Conservation (phyloP, 2,329 filamentous ascomycete species). For the Pezicula rhizophila region DNA sequence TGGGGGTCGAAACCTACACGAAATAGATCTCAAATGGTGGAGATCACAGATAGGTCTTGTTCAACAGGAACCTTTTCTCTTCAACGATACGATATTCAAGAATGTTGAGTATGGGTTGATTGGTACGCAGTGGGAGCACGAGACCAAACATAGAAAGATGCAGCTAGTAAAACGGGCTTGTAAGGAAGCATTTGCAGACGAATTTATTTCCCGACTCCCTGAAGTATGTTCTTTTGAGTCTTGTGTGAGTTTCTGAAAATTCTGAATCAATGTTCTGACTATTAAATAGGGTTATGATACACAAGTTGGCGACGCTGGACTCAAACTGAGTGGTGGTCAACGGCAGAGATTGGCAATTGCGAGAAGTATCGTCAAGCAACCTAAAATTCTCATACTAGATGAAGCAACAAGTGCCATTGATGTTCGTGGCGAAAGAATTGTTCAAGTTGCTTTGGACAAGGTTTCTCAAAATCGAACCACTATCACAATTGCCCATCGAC, state of each 20-base stretch:
- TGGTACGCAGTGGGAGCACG: constrained; percentile 15
- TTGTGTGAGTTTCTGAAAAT: background rate
- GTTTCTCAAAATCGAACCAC: constrained; percentile 53
- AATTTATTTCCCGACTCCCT: constrained; percentile 47
- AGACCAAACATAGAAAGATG: constrained; percentile 7
- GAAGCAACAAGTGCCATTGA: constrained; percentile 46
- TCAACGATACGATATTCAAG: constrained; percentile 39
- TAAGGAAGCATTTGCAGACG: constrained; percentile 48
- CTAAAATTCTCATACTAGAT: constrained; percentile 64
- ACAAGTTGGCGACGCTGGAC: constrained; percentile 66
- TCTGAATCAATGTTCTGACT: background rate
- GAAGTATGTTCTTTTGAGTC: constrained; percentile 42
- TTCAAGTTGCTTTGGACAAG: constrained; percentile 48
- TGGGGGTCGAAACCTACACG: constrained; percentile 12
- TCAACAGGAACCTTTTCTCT: constrained; percentile 47
- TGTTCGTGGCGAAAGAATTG: constrained; percentile 42
- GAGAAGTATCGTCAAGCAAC: constrained; percentile 65
- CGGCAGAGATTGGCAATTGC: constrained; percentile 69
- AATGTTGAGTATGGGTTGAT: constrained; percentile 15
- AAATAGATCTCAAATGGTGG: constrained; percentile 31
- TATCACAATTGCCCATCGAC: constrained; percentile 57
- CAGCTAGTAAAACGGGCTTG: constrained; percentile 36
- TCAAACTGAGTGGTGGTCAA: constrained; percentile 73
- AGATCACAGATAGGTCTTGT: constrained; percentile 44
- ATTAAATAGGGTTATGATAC: constrained; percentile 59